Evolutionary conservation across 345 rosid species (phyloP).

Genomic region (Pugionium dolabratum): DNA sequence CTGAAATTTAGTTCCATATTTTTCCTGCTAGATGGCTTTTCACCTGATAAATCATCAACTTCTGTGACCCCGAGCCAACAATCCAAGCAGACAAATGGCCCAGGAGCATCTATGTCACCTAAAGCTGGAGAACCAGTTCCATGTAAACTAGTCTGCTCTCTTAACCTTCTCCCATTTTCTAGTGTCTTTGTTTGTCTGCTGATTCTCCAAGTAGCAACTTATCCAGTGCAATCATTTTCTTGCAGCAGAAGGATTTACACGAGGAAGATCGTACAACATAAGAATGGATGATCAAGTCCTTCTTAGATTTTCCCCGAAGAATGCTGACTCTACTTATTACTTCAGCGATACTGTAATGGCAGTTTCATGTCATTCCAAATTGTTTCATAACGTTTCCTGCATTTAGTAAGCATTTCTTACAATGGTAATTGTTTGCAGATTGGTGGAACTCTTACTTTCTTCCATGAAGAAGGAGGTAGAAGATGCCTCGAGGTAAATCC

Average conservation of each 20-base stretch:
- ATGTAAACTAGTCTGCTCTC: conserved; percentile 52
- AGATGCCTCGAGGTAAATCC: conserved; percentile 90
- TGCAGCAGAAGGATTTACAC: conserved; percentile 90
- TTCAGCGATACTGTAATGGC: conserved; percentile 82
- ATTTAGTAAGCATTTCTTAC: conserved; percentile 24
- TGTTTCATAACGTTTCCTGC: conserved; percentile 8
- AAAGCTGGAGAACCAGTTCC: conserved; percentile 49
- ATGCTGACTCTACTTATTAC: conserved; percentile 87
- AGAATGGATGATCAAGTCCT: conserved; percentile 90
- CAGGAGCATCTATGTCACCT: conserved; percentile 49
- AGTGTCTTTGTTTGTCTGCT: conserved; percentile 24
- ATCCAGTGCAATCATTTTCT: conserved; percentile 51
- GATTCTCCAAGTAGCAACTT: conserved; percentile 42
- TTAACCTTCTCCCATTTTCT: conserved; percentile 26
- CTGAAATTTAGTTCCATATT: conserved; percentile 23
- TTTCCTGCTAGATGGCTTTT: conserved; percentile 48
- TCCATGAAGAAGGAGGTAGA: conserved; percentile 81
- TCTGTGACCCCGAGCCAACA: conserved; percentile 50
- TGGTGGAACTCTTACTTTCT: conserved; percentile 95
- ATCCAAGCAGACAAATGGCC: conserved; percentile 47
- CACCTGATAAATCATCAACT: conserved; percentile 45
- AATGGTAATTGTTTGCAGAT: conserved; percentile 54
- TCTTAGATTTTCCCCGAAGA: conserved; percentile 88
- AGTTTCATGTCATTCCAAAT: conserved; percentile 18
- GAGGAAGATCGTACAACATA: conserved; percentile 97